These are phyloP conservation scores for Brettanomyces anomalus DNA, from an alignment of 805 yeast genomes.

Conservation along the genomic window DNA sequence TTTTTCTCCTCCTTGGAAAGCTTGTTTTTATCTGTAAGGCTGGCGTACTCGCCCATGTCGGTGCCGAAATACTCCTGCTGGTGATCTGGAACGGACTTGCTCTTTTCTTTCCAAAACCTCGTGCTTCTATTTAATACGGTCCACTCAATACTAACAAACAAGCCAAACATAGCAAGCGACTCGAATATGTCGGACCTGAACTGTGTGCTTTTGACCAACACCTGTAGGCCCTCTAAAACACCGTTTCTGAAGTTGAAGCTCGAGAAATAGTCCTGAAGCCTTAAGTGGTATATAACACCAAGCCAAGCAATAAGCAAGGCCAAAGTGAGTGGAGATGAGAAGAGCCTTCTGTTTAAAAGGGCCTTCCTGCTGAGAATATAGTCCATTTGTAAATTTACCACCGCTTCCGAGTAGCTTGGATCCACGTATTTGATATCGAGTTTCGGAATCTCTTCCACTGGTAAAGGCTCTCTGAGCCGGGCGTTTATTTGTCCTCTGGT, in stretches of 20 bases:
- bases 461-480: constrained; percentile 43
- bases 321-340: constrained; percentile 37
- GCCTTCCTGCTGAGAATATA: constrained; percentile 41
- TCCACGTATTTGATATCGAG: constrained; percentile 39
- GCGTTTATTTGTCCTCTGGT: constrained; percentile 39
- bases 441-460: constrained; percentile 40
- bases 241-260: constrained; percentile 15
- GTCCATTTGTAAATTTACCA: constrained; percentile 57
- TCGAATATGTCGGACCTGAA: constrained; percentile 23
- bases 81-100: constrained; percentile 28
- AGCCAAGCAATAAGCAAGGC: constrained; percentile 17
- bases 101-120: constrained; percentile 36
- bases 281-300: constrained; percentile 11
- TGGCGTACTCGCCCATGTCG: constrained; percentile 37
- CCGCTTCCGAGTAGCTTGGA: constrained; percentile 53
- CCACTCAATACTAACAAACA: constrained; percentile 31
- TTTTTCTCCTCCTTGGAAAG: constrained; percentile 13
- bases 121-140: constrained; percentile 33
- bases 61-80: constrained; percentile 38
- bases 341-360: constrained; percentile 33
- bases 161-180: constrained; percentile 30
- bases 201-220: constrained; percentile 12
- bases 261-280: constrained; percentile 15
- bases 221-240: constrained; percentile 5
- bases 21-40: constrained; percentile 7